A percentile compares a stretch with the other conserved stretches of the same genome.
phyloP scores from a whole-genome alignment of 345 rosid species.

The Salix koriyanagi region DNA sequence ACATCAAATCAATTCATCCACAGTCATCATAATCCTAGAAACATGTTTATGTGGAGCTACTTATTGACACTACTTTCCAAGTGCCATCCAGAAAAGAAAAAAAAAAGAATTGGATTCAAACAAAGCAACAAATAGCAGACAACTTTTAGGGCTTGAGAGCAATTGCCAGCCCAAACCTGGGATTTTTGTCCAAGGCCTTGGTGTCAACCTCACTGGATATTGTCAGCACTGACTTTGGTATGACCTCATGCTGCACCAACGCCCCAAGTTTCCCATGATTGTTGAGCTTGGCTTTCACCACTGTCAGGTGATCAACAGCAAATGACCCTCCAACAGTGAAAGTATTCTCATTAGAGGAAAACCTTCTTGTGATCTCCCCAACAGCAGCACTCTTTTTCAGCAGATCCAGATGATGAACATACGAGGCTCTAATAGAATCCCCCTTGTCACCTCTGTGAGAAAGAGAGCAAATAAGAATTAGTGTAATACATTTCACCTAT shows the following conservation, averaged over 20 bases:
- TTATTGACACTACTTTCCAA: constrained; percentile 41
- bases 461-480: not conserved
- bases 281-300: constrained; percentile 81
- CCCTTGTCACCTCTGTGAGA: constrained; percentile 80
- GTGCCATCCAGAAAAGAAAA: constrained; percentile 18
- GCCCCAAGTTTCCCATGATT: constrained; percentile 79
- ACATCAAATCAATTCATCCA: constrained; percentile 23
- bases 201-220: constrained; percentile 85
- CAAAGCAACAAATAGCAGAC: constrained; percentile 10
- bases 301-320: constrained; percentile 66
- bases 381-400: constrained; percentile 61
- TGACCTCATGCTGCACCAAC: constrained; percentile 76
- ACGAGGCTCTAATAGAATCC: constrained; percentile 70
- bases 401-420: constrained; percentile 63
- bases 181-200: constrained; percentile 67
- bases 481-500: not conserved
- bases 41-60: constrained; percentile 26
- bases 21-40: constrained; percentile 12
- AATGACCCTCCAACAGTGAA: constrained; percentile 75
- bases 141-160: constrained; percentile 63
- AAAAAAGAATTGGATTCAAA: constrained; percentile 8
- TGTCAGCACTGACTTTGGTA: constrained; percentile 68
- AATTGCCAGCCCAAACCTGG: constrained; percentile 76
- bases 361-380: constrained; percentile 72
- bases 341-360: constrained; percentile 84